Evolutionary conservation across 179 eudicot genomes (phyloP), one percentile per base, ranked within the genome.

Genomic region (Vitellaria paradoxa): DNA sequence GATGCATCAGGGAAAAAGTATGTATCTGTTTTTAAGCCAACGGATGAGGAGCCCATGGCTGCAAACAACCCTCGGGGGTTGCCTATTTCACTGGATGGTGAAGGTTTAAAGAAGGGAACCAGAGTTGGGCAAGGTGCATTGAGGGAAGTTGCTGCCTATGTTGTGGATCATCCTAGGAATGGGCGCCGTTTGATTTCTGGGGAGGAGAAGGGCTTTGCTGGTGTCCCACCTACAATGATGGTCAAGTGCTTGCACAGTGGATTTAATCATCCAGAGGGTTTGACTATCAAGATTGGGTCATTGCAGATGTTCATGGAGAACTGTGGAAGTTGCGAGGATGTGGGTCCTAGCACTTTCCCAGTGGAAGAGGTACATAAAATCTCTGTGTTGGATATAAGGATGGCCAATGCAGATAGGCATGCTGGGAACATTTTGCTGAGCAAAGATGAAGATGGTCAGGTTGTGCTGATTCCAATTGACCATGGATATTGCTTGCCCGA

Each of bases 51-150:
- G 37, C 37, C 37, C 2, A 30, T 30, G 37, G 37, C 37, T 30
- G 37, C 37, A 30, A 30, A 30, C 37, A 30, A 30, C 37, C 37
- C 37, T 30, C 37, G 37, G 37, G 37, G 37, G 37, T 30, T 30
- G 37, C 37, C 37, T 2, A 0, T 30, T 30, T 53, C 15, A 53
- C 14, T 53, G 56, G 56, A 53, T 53, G 56, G 95, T 40, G 92
- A 89, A 82, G 95, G 95, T 63, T 78, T 91, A 78, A 89, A 91
- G 79, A 89, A 79, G 66, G 95, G 95, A 23, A 91, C 95, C 3
- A 75, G 85, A 20, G 95, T 91, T 3, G 95, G 95, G 18, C 91
- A 91, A 81, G 92, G 95, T 30, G 95, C 95, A n/a, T 14, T 91
- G 64, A 82, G 95, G 78, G 95, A 91, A 81, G 91, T 86, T 77